A percentile compares a stretch with the other conserved stretches of the same genome.
Evolutionary conservation across 2,329 filamentous ascomycete species (phyloP).

Genomic region (Penicillium sp.): DNA sequence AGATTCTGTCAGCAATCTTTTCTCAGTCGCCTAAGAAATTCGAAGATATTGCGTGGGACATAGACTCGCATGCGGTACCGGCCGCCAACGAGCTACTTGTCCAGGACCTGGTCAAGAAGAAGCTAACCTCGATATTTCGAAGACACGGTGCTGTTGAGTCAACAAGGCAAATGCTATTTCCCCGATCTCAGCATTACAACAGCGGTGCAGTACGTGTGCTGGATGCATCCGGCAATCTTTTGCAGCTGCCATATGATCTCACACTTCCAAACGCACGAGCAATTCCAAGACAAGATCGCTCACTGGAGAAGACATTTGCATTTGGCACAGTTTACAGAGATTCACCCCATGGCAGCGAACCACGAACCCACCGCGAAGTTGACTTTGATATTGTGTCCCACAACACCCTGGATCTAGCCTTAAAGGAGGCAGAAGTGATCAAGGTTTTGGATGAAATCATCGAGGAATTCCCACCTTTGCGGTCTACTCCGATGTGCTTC

Average conservation of each 20-base stretch:
- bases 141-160: constrained; percentile 86
- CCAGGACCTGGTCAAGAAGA: constrained; percentile 71
- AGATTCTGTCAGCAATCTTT: constrained; percentile 85
- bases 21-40: constrained; percentile 71
- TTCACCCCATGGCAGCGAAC: constrained; percentile 74
- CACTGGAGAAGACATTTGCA: constrained; percentile 74
- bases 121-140: constrained; percentile 75
- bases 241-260: constrained; percentile 92
- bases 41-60: constrained; percentile 78
- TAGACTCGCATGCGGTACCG: constrained; percentile 57
- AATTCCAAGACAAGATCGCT: constrained; percentile 66
- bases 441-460: constrained; percentile 94
- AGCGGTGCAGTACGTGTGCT: constrained; percentile 75
- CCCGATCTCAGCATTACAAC: constrained; percentile 75
- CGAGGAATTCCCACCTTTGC: constrained; percentile 72
- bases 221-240: constrained; percentile 77
- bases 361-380: constrained; percentile 79
- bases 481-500: constrained; percentile 75
- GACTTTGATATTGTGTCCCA: constrained; percentile 95
- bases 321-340: constrained; percentile 89
- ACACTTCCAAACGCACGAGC: constrained; percentile 84
- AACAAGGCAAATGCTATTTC: constrained; percentile 73
- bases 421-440: constrained; percentile 91
- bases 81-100: constrained; percentile 60
- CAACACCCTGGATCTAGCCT: constrained; percentile 74